Conservation (phyloP, 2,329 filamentous ascomycete species). For the Fusarium sp. region DNA sequence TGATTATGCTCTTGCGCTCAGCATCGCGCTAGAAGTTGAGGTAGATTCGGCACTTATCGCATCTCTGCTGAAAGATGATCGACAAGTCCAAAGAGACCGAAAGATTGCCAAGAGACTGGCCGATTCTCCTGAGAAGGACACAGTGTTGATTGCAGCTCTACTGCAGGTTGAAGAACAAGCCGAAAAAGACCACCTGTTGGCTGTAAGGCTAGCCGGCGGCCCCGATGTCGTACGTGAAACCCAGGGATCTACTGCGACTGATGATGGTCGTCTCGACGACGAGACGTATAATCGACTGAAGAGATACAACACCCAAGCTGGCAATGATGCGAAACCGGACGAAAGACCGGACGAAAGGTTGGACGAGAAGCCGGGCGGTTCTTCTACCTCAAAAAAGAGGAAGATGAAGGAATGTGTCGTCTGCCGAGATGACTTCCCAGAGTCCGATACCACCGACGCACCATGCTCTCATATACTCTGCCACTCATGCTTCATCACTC, state of each 20-base stretch:
- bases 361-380: no score
- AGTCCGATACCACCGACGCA: neutral
- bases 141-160: neutral
- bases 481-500: neutral
- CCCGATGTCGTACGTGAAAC: no score
- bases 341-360: accelerated
- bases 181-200: neutral
- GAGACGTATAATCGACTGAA: neutral
- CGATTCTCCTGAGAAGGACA: no score
- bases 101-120: no score
- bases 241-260: no score
- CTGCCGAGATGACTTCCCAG: neutral
- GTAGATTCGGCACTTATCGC: neutral
- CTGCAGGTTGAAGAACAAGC: neutral
- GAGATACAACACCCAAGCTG: neutral
- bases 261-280: neutral
- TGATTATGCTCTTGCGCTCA: neutral
- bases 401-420: neutral
- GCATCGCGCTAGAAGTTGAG: neutral
- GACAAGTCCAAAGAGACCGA: neutral
- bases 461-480: neutral
- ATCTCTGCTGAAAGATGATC: neutral
- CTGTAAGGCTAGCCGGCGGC: no score
- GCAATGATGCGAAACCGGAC: no score
- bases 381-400: no score